These are phyloP conservation scores for Rosa multiflora DNA, from an alignment of 306 rosid species.

Conservation along the genomic window DNA sequence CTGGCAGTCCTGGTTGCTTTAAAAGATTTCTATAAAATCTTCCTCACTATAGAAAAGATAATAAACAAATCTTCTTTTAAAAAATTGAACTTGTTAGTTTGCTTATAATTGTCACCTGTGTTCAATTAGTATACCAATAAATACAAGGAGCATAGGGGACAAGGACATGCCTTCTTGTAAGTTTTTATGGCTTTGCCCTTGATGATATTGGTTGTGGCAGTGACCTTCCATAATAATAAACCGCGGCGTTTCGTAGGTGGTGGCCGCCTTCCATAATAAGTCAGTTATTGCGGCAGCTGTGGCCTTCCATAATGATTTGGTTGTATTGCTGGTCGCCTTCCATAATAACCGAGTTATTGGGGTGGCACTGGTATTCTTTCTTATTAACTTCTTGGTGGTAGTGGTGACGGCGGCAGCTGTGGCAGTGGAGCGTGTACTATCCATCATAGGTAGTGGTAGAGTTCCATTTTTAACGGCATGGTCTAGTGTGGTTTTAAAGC, in stretches of 20 bases:
- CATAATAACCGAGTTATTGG: too few species aligned
- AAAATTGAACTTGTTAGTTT: too few species aligned
- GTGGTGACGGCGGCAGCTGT: too few species aligned
- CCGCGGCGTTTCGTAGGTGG: background rate
- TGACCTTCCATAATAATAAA: background rate
- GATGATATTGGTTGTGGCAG: background rate
- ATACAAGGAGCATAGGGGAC: background rate
- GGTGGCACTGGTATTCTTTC: too few species aligned
- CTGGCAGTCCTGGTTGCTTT: constrained; percentile 29
- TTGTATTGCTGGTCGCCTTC: background rate
- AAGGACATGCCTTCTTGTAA: background rate
- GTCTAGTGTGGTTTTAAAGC: background rate
- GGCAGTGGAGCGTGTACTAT: too few species aligned
- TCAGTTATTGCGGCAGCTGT: background rate
- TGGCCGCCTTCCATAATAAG: background rate
- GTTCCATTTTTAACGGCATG: background rate
- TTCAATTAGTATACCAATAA: background rate
- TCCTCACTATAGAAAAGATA: too few species aligned
- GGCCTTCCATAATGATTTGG: background rate
- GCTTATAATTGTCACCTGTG: background rate
- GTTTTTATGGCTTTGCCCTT: background rate
- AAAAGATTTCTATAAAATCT: too few species aligned
- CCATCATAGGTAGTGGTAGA: background rate
- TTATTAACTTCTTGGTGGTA: too few species aligned
- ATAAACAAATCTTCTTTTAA: too few species aligned